Evolutionary conservation across 495 filamentous ascomycete genomes (phyloP), one percentile per base, ranked within the genome.

Genomic region (Talaromyces adpressus): DNA sequence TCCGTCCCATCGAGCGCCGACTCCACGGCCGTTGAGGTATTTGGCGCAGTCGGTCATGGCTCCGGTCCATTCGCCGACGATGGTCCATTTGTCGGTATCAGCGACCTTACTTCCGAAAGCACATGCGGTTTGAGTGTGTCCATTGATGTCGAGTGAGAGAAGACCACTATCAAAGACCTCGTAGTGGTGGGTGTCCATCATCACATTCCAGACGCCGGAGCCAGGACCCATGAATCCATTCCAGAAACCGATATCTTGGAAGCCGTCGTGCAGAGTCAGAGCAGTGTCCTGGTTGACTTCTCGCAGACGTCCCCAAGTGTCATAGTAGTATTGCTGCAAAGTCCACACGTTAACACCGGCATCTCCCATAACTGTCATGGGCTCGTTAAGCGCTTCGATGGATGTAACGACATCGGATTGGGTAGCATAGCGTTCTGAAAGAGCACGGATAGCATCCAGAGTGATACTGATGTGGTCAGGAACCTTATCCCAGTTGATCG

Each of bases 301-400:
- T 16, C 83, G 83, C 20, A 87, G 74, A 34, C 79, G 79, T 8
- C 80, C 80, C 74, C 79, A 87, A 14, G 83, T 81, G 57, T 87
- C 81, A 49, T 84, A 80, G 74, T 90, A 89, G 75, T 86, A 92
- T 61, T 85, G 75, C 65, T 82, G 77, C 39, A 91, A 65, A 3
- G 65, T 70, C 57, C 74, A 72, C 57, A 83, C 70, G 64, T 85
- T 73, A 23, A 90, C 76, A 2, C 75, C 77, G 4, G 71, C 58
- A 23, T 74, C 75, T 34, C 84, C 80, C 18, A 84, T 82, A 36
- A 82, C 65, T 64, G 70, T 77, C 27, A 75, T 47, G 20, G 84
- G 89, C 72, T 92, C 90, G 68, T 93, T 92, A 52, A 92, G 74
- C 4, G 90, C 82, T 70, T 91, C 84, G 66, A 93, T 88, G 0